Conservation (phyloP, 2,329 filamentous ascomycete genomes). For the Lecanicillium sp. region DNA sequence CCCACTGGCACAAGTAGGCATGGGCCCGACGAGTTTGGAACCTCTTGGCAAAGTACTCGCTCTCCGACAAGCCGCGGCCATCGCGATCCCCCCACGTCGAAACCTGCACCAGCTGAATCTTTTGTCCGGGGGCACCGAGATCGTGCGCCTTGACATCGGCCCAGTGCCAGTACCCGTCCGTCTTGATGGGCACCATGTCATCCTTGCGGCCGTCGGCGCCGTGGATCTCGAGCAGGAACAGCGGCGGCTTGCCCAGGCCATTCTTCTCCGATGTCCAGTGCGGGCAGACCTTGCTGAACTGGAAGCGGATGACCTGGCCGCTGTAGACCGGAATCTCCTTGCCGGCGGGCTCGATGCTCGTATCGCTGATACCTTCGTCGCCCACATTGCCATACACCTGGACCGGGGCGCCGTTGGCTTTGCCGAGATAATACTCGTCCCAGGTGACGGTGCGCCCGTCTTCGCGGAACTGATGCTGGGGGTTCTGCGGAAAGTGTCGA, state of each 20-base stretch:
- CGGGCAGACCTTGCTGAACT: conserved; percentile 69
- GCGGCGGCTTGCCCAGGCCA: conserved; percentile 56
- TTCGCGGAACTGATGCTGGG: conserved; percentile 61
- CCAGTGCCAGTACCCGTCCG: conserved; percentile 78
- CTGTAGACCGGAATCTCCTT: conserved; percentile 53
- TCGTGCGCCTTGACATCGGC: conserved; percentile 60
- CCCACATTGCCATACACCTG: conserved; percentile 36
- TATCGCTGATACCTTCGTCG: conserved; percentile 45
- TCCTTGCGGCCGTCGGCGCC: conserved; percentile 60
- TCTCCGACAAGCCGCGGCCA: conserved; percentile 39
- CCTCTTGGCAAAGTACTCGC: conserved; percentile 36
- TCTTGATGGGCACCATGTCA: conserved; percentile 63
- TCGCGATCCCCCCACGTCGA: conserved; percentile 37
- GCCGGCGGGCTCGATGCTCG: conserved; percentile 49
- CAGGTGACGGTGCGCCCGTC: conserved; percentile 64
- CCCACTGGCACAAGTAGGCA: conserved; percentile 40
- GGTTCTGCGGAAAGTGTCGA: conserved; percentile 69
- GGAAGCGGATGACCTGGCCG: conserved; percentile 59
- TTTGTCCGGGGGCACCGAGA: conserved; percentile 63
- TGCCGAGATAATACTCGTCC: conserved; percentile 74
- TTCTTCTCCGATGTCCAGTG: conserved; percentile 73
- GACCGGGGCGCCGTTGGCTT: conserved; percentile 39
- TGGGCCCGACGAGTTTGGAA: conserved; percentile 37
- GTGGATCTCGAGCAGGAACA: conserved; percentile 62
- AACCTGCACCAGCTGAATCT: conserved; percentile 57